phyloP scores from a whole-genome alignment of 352 stramenopile species.

The Pythium diclinum region DNA sequence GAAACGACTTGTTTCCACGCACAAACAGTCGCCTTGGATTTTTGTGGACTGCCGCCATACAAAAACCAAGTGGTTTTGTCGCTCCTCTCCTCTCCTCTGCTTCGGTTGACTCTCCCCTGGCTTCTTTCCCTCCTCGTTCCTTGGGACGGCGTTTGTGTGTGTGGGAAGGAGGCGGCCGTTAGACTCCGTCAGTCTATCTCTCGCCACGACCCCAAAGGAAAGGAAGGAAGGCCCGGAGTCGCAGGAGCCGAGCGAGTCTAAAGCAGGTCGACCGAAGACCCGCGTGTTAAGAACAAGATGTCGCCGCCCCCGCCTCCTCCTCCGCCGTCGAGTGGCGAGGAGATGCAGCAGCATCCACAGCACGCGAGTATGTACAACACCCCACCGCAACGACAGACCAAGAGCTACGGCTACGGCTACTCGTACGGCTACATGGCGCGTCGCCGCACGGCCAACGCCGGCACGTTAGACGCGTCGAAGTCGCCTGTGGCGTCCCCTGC shows the following conservation, averaged over 20 bases:
- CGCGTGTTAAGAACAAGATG: slow-evolving; percentile 5
- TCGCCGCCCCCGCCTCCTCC: slow-evolving; percentile 11
- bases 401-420: slow-evolving; percentile 12
- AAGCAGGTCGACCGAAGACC: slow-evolving; percentile 15
- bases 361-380: slow-evolving; percentile 8
- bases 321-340: slow-evolving; percentile 12
- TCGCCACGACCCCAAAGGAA: slow-evolving; percentile 6
- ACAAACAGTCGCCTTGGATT: not conserved
- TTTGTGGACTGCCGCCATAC: not conserved
- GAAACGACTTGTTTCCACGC: not conserved
- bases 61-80: slow-evolving; percentile 3
- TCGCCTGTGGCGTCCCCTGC: slow-evolving; percentile 2
- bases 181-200: slow-evolving; percentile 5
- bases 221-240: slow-evolving; percentile 3
- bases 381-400: slow-evolving; percentile 10
- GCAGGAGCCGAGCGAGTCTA: slow-evolving; percentile 4
- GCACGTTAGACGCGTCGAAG: slow-evolving; percentile 1
- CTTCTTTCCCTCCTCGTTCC: slow-evolving; percentile 2
- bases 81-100: slow-evolving; percentile 1
- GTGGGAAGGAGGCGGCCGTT: not conserved
- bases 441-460: not conserved
- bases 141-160: slow-evolving; percentile 1
- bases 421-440: slow-evolving; percentile 1
- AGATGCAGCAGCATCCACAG: slow-evolving; percentile 2
- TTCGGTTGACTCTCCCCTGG: not conserved